Percentiles rank a stretch among this genome's conserved stretches.
Conservation (phyloP, 306 rosid genomes). For the Dryas octopetala region DNA sequence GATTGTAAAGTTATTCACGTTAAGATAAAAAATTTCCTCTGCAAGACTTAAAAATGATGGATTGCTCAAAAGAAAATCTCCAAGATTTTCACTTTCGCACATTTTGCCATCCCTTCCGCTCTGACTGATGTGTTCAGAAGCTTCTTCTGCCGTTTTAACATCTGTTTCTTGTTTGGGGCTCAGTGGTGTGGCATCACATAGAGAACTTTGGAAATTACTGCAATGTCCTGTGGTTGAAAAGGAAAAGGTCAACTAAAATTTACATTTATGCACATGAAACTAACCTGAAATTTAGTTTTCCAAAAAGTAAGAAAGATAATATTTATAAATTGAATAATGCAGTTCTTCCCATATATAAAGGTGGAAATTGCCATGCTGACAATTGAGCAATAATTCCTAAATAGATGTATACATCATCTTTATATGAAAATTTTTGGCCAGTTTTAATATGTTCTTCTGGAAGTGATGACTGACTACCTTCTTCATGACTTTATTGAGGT, state of each 20-base stretch:
- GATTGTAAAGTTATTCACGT: conserved; percentile 35
- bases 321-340: neutral
- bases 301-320: neutral
- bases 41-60: conserved; percentile 62
- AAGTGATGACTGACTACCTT: neutral
- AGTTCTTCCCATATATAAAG: neutral
- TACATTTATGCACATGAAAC: neutral
- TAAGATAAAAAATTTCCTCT: conserved; percentile 58
- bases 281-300: conserved; percentile 5
- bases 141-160: conserved; percentile 31
- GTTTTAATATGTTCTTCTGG: neutral
- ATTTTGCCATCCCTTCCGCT: conserved; percentile 14
- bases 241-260: neutral
- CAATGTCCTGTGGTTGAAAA: conserved; percentile 40
- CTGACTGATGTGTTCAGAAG: conserved; percentile 15
- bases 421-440: neutral
- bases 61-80: conserved; percentile 53
- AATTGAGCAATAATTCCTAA: neutral
- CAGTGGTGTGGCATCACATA: conserved; percentile 27
- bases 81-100: conserved; percentile 30
- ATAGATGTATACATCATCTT: neutral
- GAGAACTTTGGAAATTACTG: conserved; percentile 31
- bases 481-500: neutral
- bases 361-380: neutral
- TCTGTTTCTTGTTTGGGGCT: conserved; percentile 33